Conservation (phyloP, 2,329 filamentous ascomycete species). For the Monosporascus cannonballus region DNA sequence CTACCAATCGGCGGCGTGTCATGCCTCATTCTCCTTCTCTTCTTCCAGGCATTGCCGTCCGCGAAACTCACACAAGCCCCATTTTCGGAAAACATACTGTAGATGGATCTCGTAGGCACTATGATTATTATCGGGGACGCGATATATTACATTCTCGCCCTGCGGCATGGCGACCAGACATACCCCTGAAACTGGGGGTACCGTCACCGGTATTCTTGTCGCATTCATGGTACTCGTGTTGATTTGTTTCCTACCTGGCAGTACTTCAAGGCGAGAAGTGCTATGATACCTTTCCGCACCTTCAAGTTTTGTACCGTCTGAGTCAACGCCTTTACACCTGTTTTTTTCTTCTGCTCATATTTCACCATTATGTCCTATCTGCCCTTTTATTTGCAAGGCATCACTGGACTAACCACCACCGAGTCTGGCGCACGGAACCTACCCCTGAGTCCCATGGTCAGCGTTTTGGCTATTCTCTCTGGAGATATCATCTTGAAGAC, state of each 20-base stretch:
- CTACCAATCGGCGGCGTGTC: conserved; percentile 7
- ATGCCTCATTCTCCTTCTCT: conserved; percentile 2
- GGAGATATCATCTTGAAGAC: no score
- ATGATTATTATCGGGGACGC: conserved; percentile 15
- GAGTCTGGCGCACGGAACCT: no score
- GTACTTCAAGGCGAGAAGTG: conserved; percentile 9
- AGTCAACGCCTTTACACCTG: no score
- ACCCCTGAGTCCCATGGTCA: no score
- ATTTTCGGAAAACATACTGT: conserved; percentile 2
- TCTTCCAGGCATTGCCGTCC: conserved; percentile 1
- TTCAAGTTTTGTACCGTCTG: conserved; percentile 2
- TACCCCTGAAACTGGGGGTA: conserved; percentile 25
- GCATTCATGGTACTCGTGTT: conserved; percentile 18
- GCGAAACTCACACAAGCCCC: neutral
- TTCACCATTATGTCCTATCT: no score
- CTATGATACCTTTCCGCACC: conserved; percentile 8
- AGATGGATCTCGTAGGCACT: conserved; percentile 8
- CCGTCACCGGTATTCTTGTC: conserved; percentile 26
- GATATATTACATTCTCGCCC: conserved; percentile 33
- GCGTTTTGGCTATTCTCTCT: no score
- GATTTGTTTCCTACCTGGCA: conserved; percentile 15
- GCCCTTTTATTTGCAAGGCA: no score
- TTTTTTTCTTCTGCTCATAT: no score
- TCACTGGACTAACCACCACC: no score
- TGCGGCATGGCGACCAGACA: conserved; percentile 33